Evolutionary conservation across 1,284 basidiomycete genomes (phyloP).

Genomic region (Cutaneotrichosporon mucoides): DNA sequence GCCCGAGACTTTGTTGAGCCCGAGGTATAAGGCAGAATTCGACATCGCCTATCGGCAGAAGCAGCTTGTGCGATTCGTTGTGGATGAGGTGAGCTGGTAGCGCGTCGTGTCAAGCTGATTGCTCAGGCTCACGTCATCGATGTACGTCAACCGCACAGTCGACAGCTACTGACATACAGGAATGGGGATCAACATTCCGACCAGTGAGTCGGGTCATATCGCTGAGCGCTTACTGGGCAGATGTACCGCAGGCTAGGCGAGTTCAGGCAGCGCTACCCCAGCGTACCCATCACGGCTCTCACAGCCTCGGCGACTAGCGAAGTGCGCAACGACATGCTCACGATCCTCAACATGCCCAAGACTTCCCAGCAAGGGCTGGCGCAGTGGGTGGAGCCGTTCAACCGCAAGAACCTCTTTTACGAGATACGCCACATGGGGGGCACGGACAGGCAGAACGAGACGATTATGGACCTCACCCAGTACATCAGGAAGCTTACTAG

Average conservation of each 20-base stretch:
- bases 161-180: slow-evolving; percentile 30
- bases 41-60: slow-evolving; percentile 55
- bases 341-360: slow-evolving; percentile 57
- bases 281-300: slow-evolving; percentile 69
- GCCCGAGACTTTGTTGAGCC: slow-evolving; percentile 65
- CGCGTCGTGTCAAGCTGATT: too few species aligned
- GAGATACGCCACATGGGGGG: slow-evolving; percentile 47
- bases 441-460: slow-evolving; percentile 1
- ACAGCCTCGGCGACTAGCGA: slow-evolving; percentile 53
- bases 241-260: slow-evolving; percentile 68
- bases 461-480: slow-evolving; percentile 53
- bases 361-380: slow-evolving; percentile 53
- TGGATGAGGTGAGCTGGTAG: slow-evolving; percentile 63
- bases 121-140: slow-evolving; percentile 76
- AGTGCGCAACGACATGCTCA: slow-evolving; percentile 67
- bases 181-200: slow-evolving; percentile 80
- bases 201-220: slow-evolving; percentile 29
- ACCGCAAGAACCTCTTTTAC: slow-evolving; percentile 73
- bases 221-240: slow-evolving; percentile 11
- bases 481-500: slow-evolving; percentile 11
- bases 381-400: slow-evolving; percentile 70
- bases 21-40: slow-evolving; percentile 58
- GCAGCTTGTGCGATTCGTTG: slow-evolving; percentile 65
- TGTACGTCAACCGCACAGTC: neutral
- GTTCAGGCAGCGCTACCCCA: slow-evolving; percentile 64